phyloP scores from a whole-genome alignment of 2,329 filamentous ascomycete species.

The Aplosporella prunicola region DNA sequence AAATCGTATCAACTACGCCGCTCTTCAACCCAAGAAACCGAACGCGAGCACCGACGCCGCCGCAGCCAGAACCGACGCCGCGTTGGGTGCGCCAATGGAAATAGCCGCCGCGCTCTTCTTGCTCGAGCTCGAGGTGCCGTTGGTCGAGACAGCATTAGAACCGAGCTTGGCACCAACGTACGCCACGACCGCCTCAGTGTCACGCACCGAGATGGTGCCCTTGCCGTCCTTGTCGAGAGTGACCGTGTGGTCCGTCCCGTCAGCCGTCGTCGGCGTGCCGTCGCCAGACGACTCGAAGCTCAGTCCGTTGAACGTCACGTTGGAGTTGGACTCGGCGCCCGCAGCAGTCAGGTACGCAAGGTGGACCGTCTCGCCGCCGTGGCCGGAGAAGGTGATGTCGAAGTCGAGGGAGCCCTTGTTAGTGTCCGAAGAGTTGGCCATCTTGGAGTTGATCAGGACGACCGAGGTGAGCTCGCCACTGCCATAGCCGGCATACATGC shows the following conservation, averaged over 20 bases:
- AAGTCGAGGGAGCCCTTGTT: conserved; percentile 34
- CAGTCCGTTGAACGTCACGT: conserved; percentile 41
- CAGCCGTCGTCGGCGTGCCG: conserved; percentile 30
- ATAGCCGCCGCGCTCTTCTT: background rate
- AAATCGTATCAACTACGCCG: no score
- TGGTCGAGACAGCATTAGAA: conserved; percentile 19
- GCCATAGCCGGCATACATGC: conserved; percentile 39
- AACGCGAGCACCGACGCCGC: no score
- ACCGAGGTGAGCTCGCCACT: conserved; percentile 33
- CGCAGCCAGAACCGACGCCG: background rate
- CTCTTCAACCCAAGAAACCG: no score
- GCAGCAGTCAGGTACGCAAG: conserved; percentile 39
- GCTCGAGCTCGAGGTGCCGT: conserved; percentile 3
- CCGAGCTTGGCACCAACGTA: conserved; percentile 34
- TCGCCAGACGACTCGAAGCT: conserved; percentile 35
- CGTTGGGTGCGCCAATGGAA: background rate
- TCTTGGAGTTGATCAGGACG: conserved; percentile 38
- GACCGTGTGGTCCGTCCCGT: conserved; percentile 24
- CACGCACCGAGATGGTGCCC: conserved; percentile 27
- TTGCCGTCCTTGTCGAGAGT: conserved; percentile 26
- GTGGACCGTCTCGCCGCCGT: conserved; percentile 35
- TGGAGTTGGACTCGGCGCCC: conserved; percentile 34
- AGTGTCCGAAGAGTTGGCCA: conserved; percentile 31
- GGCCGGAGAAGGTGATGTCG: conserved; percentile 31
- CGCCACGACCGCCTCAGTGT: conserved; percentile 39